phyloP scores from a whole-genome alignment of 176 grass and related monocot genomes.

The Rhipidocladum racemiflorum region DNA sequence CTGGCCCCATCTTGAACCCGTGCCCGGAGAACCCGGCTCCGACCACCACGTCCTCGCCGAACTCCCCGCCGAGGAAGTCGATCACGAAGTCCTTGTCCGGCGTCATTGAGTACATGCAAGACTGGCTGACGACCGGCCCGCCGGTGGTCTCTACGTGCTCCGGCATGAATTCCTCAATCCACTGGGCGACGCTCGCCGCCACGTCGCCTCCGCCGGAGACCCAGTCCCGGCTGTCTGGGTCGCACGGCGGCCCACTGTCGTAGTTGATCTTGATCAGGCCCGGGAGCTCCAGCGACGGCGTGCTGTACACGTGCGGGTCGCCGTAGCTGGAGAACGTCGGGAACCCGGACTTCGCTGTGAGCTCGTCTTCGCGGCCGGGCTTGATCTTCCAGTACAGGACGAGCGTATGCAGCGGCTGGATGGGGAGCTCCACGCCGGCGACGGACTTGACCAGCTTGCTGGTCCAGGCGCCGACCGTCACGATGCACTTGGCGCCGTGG shows the following conservation, averaged over 20 bases:
- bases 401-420: slow-evolving; percentile 48
- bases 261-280: slow-evolving; percentile 74
- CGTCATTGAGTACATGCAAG: slow-evolving; percentile 91
- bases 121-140: slow-evolving; percentile 34
- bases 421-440: slow-evolving; percentile 40
- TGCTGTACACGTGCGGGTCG: slow-evolving; percentile 57
- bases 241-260: slow-evolving; percentile 59
- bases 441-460: slow-evolving; percentile 30
- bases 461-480: slow-evolving; percentile 55
- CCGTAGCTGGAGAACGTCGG: slow-evolving; percentile 75
- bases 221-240: slow-evolving; percentile 65
- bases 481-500: slow-evolving; percentile 40
- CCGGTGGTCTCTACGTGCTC: slow-evolving; percentile 26
- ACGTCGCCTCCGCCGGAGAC: not conserved
- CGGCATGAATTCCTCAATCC: slow-evolving; percentile 55
- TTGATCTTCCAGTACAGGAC: slow-evolving; percentile 67
- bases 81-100: slow-evolving; percentile 75
- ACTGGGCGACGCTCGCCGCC: slow-evolving; percentile 17
- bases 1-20: slow-evolving; percentile 75
- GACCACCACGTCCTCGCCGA: slow-evolving; percentile 49
- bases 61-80: slow-evolving; percentile 59
- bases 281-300: slow-evolving; percentile 66
- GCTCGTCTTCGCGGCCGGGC: slow-evolving; percentile 26
- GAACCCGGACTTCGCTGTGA: slow-evolving; percentile 44
- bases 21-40: slow-evolving; percentile 65